These are phyloP conservation scores for Bocquillonia castaneifolia DNA, from an alignment of 441 rosid genomes.

Conservation along the genomic window DNA sequence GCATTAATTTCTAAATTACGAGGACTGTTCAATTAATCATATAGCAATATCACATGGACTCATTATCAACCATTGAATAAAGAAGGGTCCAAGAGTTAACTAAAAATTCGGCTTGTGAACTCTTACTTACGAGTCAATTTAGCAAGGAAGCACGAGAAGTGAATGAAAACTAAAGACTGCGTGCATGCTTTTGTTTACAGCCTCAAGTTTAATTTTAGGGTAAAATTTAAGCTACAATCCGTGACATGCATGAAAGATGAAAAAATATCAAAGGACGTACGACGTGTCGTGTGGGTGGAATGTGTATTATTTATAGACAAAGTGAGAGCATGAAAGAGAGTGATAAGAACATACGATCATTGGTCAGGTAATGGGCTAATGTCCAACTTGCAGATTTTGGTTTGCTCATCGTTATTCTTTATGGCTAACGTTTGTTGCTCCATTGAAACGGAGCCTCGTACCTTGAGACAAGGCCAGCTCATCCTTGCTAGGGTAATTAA, in stretches of 20 bases:
- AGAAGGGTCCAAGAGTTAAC: neutral
- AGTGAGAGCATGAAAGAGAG: neutral
- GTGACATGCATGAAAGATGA: slow-evolving; percentile 16
- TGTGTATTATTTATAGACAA: too few species aligned
- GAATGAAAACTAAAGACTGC: slow-evolving; percentile 6
- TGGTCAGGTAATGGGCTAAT: neutral
- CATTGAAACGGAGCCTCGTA: slow-evolving; percentile 46
- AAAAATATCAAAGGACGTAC: neutral
- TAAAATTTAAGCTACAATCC: neutral
- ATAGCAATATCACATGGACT: neutral
- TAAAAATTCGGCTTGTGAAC: neutral
- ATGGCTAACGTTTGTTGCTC: slow-evolving; percentile 42
- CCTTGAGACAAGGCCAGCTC: slow-evolving; percentile 37
- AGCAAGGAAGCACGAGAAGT: slow-evolving; percentile 25
- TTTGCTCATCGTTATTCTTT: neutral
- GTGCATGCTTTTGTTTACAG: neutral
- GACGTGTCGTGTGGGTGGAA: neutral
- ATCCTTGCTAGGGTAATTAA: slow-evolving; percentile 31
- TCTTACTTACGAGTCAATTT: too few species aligned
- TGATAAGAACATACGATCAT: neutral
- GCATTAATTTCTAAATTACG: too few species aligned
- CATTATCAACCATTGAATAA: neutral
- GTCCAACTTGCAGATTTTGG: neutral
- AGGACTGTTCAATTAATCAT: too few species aligned
- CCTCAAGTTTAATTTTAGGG: slow-evolving; percentile 12